Conservation (phyloP, 1,284 basidiomycete genomes). For the Trametes versicolor region DNA sequence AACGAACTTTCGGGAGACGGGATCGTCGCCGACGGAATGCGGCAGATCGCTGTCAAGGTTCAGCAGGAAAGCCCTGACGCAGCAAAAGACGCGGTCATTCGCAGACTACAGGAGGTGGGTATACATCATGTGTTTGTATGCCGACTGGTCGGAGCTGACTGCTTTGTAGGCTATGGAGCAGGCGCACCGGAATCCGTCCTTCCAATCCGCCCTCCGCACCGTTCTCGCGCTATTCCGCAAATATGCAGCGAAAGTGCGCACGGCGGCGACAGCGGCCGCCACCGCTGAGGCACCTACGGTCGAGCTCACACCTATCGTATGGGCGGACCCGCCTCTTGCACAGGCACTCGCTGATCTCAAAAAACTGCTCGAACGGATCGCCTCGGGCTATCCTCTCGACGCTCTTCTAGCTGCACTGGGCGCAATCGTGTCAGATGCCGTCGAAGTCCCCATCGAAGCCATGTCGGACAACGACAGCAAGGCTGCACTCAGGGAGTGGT, state of each 20-base stretch:
- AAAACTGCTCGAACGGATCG: conserved; percentile 53
- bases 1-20: conserved; percentile 7
- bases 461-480: conserved; percentile 15
- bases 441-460: conserved; percentile 38
- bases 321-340: conserved; percentile 45
- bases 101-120: conserved; percentile 51
- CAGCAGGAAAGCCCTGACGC: conserved; percentile 39
- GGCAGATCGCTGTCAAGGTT: conserved; percentile 10
- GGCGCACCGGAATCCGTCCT: conserved; percentile 50
- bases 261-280: conserved; percentile 38
- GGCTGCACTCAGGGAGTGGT: conserved; percentile 41
- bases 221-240: conserved; percentile 53
- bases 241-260: conserved; percentile 47
- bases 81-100: conserved; percentile 46
- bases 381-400: conserved; percentile 51
- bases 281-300: conserved; percentile 32
- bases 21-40: not conserved
- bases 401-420: conserved; percentile 44
- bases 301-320: conserved; percentile 37
- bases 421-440: conserved; percentile 38
- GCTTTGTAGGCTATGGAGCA: conserved; percentile 49
- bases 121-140: not conserved
- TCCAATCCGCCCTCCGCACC: conserved; percentile 50
- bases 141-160: too few relatives aligned
- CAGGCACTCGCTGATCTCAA: conserved; percentile 47